A percentile compares a stretch with the other conserved stretches of the same genome.
These are phyloP conservation scores for Paraglomus brasilianum DNA, from an alignment of 192 early-diverging fungal genomes.

Conservation along the genomic window DNA sequence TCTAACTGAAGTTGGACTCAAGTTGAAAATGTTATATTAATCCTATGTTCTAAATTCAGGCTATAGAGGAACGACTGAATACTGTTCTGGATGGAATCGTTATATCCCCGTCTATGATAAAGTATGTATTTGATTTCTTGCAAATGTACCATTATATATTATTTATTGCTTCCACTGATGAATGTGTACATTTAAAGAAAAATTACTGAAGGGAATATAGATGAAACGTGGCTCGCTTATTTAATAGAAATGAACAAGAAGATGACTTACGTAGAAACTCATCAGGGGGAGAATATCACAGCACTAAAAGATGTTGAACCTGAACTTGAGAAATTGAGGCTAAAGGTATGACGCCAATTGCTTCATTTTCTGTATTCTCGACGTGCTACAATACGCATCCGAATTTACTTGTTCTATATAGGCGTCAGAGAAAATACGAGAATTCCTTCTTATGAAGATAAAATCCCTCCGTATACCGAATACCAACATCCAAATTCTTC, in stretches of 20 bases:
- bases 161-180: neutral
- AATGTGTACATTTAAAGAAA: constrained; percentile 47
- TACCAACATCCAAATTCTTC: constrained; percentile 91
- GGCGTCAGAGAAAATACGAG: constrained; percentile 82
- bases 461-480: constrained; percentile 83
- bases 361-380: neutral
- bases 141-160: neutral
- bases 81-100: constrained; percentile 82
- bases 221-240: constrained; percentile 84
- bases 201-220: constrained; percentile 91
- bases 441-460: constrained; percentile 85
- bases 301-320: constrained; percentile 87
- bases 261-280: constrained; percentile 76
- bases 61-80: constrained; percentile 69
- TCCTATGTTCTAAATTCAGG: constrained; percentile 33
- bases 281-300: constrained; percentile 72
- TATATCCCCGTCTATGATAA: constrained; percentile 70
- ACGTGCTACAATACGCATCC: neutral
- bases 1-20: neutral
- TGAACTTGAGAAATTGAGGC: constrained; percentile 85
- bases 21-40: constrained; percentile 4
- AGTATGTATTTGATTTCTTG: constrained; percentile 33
- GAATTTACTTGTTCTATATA: constrained; percentile 29
- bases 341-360: constrained; percentile 53
- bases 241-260: constrained; percentile 86